Base-by-base conservation (phyloP, 306 rosid genomes). In the Dryas octopetala region DNA sequence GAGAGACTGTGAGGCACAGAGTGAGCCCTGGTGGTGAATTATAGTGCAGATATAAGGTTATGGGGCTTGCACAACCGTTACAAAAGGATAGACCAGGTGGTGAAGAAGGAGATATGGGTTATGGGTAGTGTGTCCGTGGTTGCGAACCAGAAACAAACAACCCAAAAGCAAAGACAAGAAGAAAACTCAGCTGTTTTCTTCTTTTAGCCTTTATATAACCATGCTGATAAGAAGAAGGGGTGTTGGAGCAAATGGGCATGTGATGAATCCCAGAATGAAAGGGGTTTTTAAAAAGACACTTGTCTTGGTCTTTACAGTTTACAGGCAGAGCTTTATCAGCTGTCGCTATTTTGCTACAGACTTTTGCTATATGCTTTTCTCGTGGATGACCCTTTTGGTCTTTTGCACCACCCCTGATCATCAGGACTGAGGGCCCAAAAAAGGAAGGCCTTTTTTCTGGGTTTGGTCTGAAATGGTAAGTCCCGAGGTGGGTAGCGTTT, bases 241-340 rank as follows among this genome's bases (percentile, higher is more conserved):
- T 71, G 52, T 9, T 43, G 14, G 43, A 43, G 72, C 26, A 72
- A 55, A 66, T 38, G 38, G 83, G 0, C 5, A 40, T 66, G 83
- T 9, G 55, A 65, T 62, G 70, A 49, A 74, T 55, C 78, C 71
- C 57, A 57, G 6, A 44, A 9, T 3, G 75, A 55, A 67, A 32
- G 38, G 38, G 78, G 51, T 44, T 81, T n/a, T 9, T 10, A 38
- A 11, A 13, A 4, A 47, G 83, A 75, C 85, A 85, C 81, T 74
- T 78, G 83, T 82, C 83, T 61, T 69, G 63, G 79, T 49, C 28
- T 66, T 63, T 81, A 63, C 88, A 78, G 75, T 66, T 63, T 81
- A 63, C 88, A 78, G 78, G 88, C 76, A 73, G 43, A 14, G 44
- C 62, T 78, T 53, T 64, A 78, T 70, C 81, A 61, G 76, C 78